A percentile compares a stretch with the other conserved stretches of the same genome.
Conservation (phyloP, 2,329 filamentous ascomycete species). For the Diaporthe sp. region DNA sequence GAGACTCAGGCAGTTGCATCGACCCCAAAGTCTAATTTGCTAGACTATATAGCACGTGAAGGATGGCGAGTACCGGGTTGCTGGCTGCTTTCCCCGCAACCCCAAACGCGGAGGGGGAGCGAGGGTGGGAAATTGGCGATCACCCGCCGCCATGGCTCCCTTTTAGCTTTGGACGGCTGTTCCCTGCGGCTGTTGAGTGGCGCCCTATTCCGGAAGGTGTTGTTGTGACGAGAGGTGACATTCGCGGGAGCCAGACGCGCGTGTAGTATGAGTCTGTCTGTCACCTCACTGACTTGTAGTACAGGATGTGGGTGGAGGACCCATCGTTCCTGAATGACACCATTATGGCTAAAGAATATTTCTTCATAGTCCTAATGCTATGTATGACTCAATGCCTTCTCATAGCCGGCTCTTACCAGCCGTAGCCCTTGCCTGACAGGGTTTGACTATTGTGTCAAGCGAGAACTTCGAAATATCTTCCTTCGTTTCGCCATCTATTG, state of each 20-base stretch:
- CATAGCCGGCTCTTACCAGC: neutral
- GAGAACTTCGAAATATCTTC: neutral
- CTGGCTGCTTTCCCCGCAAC: slow-evolving; percentile 7
- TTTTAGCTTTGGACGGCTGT: slow-evolving; percentile 14
- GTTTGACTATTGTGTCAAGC: neutral
- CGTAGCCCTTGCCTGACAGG: neutral
- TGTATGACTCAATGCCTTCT: too few species aligned
- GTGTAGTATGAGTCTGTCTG: neutral
- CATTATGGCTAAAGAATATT: neutral
- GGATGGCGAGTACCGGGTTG: neutral
- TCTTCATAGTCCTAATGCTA: too few species aligned
- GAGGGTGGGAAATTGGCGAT: slow-evolving; percentile 10
- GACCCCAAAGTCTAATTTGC: neutral
- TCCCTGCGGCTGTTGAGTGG: slow-evolving; percentile 9
- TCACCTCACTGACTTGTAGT: too few species aligned
- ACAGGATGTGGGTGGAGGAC: neutral
- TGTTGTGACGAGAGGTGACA: neutral
- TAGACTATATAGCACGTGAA: neutral
- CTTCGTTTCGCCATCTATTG: neutral
- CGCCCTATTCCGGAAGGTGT: neutral
- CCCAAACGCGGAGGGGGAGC: slow-evolving; percentile 1
- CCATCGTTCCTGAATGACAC: neutral
- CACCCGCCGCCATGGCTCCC: neutral
- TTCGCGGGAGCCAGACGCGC: neutral
- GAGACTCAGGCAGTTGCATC: slow-evolving; percentile 6